phyloP scores from a whole-genome alignment of 768 basidiomycete species.

The Gyrodon lividus region DNA sequence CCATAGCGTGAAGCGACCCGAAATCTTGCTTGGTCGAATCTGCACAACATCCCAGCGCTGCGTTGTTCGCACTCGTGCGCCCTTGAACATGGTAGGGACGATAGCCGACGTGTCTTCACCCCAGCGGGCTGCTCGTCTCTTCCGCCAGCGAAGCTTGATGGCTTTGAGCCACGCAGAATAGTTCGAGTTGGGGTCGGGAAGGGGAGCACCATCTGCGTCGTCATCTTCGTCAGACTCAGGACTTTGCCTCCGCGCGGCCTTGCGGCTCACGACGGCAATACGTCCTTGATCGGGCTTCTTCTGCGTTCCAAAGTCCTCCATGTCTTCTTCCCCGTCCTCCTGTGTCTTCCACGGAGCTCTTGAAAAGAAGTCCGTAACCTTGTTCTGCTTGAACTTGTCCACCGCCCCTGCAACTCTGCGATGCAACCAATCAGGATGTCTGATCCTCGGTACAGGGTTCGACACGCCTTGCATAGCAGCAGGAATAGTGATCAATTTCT shows the following conservation, averaged over 20 bases:
- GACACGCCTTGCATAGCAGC: conserved; percentile 97
- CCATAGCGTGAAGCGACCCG: conserved; percentile 89
- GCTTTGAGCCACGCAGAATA: conserved; percentile 79
- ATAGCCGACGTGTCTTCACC: conserved; percentile 41
- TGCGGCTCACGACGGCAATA: conserved; percentile 54
- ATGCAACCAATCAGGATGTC: conserved; percentile 97
- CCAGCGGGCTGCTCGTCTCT: conserved; percentile 47
- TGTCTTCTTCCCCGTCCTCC: conserved; percentile 39
- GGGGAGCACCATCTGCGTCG: conserved; percentile 27
- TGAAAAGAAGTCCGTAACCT: conserved; percentile 90
- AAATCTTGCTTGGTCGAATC: conserved; percentile 70
- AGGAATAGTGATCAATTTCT: conserved; percentile 98
- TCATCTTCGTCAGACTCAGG: conserved; percentile 41
- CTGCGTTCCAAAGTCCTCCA: conserved; percentile 55
- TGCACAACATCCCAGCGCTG: conserved; percentile 93
- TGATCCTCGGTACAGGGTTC: conserved; percentile 94
- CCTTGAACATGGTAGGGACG: conserved; percentile 75
- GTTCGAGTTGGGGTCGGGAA: conserved; percentile 62
- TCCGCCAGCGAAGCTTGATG: conserved; percentile 78
- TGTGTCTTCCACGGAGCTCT: conserved; percentile 12
- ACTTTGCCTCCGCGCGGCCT: conserved; percentile 40
- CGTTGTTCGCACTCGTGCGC: conserved; percentile 53
- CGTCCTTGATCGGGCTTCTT: conserved; percentile 35
- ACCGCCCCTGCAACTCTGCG: conserved; percentile 84
- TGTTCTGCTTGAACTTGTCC: conserved; percentile 98